Percentiles rank a stretch among this genome's conserved stretches.
Conservation (phyloP, 108 stramenopile genomes). For the Fistulifera pelliculosa region DNA sequence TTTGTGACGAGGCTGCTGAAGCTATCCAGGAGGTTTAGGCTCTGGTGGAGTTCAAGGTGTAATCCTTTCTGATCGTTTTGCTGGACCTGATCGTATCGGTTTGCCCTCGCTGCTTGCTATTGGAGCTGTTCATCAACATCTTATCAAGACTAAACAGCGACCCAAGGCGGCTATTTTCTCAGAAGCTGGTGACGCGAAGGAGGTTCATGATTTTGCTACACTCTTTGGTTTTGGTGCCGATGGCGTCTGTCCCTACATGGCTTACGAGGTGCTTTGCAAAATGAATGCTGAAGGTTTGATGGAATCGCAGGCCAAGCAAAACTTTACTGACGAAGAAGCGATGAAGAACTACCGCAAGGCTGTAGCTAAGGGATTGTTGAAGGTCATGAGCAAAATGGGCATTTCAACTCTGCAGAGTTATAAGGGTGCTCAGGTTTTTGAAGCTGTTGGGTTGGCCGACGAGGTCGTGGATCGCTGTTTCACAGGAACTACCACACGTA, state of each 20-base stretch:
- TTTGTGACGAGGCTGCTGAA: slow-evolving; percentile 88
- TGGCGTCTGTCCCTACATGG: slow-evolving; percentile 94
- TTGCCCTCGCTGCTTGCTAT: slow-evolving; percentile 91
- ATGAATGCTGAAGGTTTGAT: slow-evolving; percentile 89
- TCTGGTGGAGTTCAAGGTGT: slow-evolving; percentile 80
- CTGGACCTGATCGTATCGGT: slow-evolving; percentile 84
- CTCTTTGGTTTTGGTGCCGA: slow-evolving; percentile 93
- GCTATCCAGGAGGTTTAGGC: slow-evolving; percentile 78
- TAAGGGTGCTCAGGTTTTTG: slow-evolving; percentile 95
- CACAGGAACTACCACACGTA: slow-evolving; percentile 92
- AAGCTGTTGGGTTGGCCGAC: slow-evolving; percentile 92
- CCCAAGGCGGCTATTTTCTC: slow-evolving; percentile 92
- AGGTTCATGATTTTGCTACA: slow-evolving; percentile 91
- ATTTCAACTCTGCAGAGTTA: slow-evolving; percentile 94
- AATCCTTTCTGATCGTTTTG: slow-evolving; percentile 81
- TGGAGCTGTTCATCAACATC: slow-evolving; percentile 96
- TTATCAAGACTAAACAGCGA: slow-evolving; percentile 88
- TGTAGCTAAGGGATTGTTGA: slow-evolving; percentile 89
- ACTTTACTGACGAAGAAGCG: slow-evolving; percentile 76
- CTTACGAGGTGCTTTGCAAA: slow-evolving; percentile 94
- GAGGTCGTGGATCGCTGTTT: slow-evolving; percentile 95
- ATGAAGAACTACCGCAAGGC: slow-evolving; percentile 93
- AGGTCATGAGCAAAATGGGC: slow-evolving; percentile 97
- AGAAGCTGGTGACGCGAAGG: slow-evolving; percentile 94
- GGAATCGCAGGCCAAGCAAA: slow-evolving; percentile 75